phyloP scores from a whole-genome alignment of 192 early-diverging fungal species.

The Umbelopsis vinacea region DNA sequence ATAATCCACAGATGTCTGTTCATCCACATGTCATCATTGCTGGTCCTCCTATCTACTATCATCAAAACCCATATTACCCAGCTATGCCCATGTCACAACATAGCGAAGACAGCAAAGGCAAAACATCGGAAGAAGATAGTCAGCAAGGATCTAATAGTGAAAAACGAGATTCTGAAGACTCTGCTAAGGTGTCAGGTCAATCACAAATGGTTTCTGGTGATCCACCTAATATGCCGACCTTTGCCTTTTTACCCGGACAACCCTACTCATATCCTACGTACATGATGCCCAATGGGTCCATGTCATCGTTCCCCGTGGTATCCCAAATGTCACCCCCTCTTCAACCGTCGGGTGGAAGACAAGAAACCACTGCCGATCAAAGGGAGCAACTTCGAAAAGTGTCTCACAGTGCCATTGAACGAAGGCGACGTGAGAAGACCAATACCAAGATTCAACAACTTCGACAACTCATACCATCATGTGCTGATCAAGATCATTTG shows the following conservation, averaged over 20 bases:
- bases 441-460: slow-evolving; percentile 75
- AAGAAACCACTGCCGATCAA: slow-evolving; percentile 46
- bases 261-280: slow-evolving; percentile 12
- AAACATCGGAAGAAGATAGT: background rate
- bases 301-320: background rate
- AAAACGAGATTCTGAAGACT: background rate
- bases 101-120: background rate
- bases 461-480: slow-evolving; percentile 65
- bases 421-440: slow-evolving; percentile 75
- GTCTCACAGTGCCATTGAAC: slow-evolving; percentile 78
- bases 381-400: slow-evolving; percentile 70
- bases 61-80: slow-evolving; percentile 9
- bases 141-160: background rate
- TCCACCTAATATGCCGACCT: background rate
- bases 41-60: slow-evolving; percentile 4
- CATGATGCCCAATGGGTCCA: background rate
- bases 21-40: slow-evolving; percentile 24
- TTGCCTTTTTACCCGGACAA: slow-evolving; percentile 2
- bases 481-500: slow-evolving; percentile 57
- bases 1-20: slow-evolving; percentile 8
- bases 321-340: background rate
- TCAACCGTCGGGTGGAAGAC: slow-evolving; percentile 22
- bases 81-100: background rate
- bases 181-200: background rate
- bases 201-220: background rate